Base-by-base conservation (phyloP, 192 early-diverging fungal species). In the Linnemannia schmuckeri region DNA sequence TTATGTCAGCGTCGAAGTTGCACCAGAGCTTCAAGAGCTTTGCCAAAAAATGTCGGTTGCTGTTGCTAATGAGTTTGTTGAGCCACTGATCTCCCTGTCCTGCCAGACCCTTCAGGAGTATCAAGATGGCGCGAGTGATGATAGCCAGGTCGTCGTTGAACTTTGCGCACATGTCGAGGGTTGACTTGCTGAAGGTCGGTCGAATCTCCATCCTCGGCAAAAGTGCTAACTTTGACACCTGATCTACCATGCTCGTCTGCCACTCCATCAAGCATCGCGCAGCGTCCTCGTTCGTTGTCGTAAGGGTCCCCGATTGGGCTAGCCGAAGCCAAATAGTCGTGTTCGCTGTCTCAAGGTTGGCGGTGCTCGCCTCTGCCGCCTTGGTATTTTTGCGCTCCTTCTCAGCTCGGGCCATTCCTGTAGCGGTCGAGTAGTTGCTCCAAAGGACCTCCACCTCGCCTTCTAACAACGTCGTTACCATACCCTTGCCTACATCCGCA, bases 1-100 rank as follows among this genome's bases (percentile, higher is more conserved):
- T 80, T 27, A 79, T 81, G 13, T 86, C 84, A 1, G 68, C 42
- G 22, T 86, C 75, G 22, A 79, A 76, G 47, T 76, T 81, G 71
- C 79, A 77, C 84, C 84, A 86, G 35, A 86, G 57, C 35, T 75
- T 86, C 44, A 86, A 46, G 10, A 77, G 38, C 20, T 80, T 86
- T 24, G 75, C 70, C 12, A 86, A 40, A 40, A 86, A 74, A 15
- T 57, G 74, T 35, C 74, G 80, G 79, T 74, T 54, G 8, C 47
- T 46, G 17, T 73, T 37, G 47, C 74, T 55, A 18, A 61, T 33
- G 4, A 86, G 57, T 27, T 27, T 57, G 44, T 74, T 71, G 5
- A 80, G 74, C 79, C 74, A 81, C 17, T 8, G 6, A 15, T 74
- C 79, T 55, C 79, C 79, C 22, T 86, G 84, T 2, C 7, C 9